Percentiles rank a stretch among this genome's conserved stretches.
Evolutionary conservation across 2,329 filamentous ascomycete species (phyloP).

Genomic region (Hypocrella siamensis): DNA sequence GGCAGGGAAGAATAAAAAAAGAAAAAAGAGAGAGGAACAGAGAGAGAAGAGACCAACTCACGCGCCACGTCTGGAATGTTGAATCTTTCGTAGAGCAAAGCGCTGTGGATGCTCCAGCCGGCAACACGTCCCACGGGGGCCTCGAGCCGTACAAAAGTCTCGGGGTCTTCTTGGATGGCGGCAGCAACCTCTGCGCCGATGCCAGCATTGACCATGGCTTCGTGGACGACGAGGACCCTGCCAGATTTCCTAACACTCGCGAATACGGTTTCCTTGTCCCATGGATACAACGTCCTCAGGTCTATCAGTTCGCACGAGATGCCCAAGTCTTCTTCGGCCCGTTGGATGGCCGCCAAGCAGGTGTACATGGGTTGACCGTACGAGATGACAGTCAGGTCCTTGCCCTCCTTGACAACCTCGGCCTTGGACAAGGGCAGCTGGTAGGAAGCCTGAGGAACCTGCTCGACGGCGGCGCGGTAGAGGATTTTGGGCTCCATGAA

Average conservation of each 20-base stretch:
- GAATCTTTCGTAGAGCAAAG: conserved; percentile 64
- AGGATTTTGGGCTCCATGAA: conserved; percentile 93
- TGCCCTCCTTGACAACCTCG: conserved; percentile 66
- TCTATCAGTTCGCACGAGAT: conserved; percentile 74
- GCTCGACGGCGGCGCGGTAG: conserved; percentile 81
- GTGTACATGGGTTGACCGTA: conserved; percentile 85
- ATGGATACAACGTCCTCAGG: conserved; percentile 75
- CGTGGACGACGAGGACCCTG: conserved; percentile 74
- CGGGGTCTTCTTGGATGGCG: conserved; percentile 62
- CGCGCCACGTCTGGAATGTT: conserved; percentile 75
- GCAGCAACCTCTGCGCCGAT: conserved; percentile 82
- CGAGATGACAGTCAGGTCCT: conserved; percentile 68
- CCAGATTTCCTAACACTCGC: conserved; percentile 79
- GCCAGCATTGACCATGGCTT: conserved; percentile 81
- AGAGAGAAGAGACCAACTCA: conserved; percentile 32
- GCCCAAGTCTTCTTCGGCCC: conserved; percentile 59
- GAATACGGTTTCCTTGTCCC: conserved; percentile 71
- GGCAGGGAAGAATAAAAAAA: not conserved
- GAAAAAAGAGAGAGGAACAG: not conserved
- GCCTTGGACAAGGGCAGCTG: conserved; percentile 76
- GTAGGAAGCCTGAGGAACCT: conserved; percentile 70
- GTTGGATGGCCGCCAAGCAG: conserved; percentile 61
- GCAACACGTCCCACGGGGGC: conserved; percentile 74
- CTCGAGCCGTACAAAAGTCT: conserved; percentile 68
- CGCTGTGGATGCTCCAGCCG: conserved; percentile 79